Evolutionary conservation across 495 filamentous ascomycete species (phyloP).

Genomic region (Hypoxylon rickii): DNA sequence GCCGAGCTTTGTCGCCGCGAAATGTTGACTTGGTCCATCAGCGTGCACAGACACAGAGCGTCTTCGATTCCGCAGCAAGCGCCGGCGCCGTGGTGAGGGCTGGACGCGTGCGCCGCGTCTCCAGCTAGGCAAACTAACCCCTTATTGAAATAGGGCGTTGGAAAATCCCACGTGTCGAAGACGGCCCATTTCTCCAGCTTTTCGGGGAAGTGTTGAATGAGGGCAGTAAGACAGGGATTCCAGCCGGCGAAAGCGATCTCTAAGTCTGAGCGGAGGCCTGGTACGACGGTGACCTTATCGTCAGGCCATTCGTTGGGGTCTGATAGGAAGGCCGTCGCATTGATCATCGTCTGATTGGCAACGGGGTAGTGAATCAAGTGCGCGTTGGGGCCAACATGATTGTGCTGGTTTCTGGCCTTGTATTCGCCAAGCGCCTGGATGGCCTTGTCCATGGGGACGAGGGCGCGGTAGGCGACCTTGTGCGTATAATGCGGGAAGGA

Average conservation of each 20-base stretch:
- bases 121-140: slow-evolving; percentile 41
- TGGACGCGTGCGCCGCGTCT: slow-evolving; percentile 49
- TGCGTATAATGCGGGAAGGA: slow-evolving; percentile 52
- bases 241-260: slow-evolving; percentile 31
- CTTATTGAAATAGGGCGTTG: slow-evolving; percentile 34
- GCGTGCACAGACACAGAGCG: slow-evolving; percentile 33
- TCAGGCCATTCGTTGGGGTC: slow-evolving; percentile 48
- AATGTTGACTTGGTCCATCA: slow-evolving; percentile 13
- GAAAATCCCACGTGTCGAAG: slow-evolving; percentile 45
- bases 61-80: slow-evolving; percentile 49
- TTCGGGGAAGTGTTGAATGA: slow-evolving; percentile 36
- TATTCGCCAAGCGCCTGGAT: slow-evolving; percentile 53
- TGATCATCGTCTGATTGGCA: slow-evolving; percentile 49
- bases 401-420: slow-evolving; percentile 48
- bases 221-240: slow-evolving; percentile 27
- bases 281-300: slow-evolving; percentile 32
- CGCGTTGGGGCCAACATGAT: slow-evolving; percentile 51
- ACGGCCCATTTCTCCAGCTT: slow-evolving; percentile 45
- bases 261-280: slow-evolving; percentile 44
- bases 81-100: slow-evolving; percentile 49
- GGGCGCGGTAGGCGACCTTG: slow-evolving; percentile 56
- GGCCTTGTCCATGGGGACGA: slow-evolving; percentile 58
- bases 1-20: neutral
- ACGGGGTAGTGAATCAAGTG: slow-evolving; percentile 57
- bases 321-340: slow-evolving; percentile 51